Conservation (phyloP, 257 asterid species). For the Solanum stenotomum region DNA sequence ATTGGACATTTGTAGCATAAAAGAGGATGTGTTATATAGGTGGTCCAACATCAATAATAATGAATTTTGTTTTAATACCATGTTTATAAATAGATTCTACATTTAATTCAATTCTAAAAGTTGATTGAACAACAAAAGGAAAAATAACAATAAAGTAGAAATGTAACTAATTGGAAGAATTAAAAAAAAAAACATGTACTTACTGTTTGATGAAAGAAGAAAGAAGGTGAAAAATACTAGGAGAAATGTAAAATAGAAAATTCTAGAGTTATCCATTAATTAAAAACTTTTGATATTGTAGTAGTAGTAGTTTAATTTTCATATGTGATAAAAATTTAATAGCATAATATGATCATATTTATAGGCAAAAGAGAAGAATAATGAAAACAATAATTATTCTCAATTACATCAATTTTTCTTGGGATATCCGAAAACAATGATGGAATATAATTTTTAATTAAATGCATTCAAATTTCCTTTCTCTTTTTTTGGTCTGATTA, state of each 20-base stretch:
- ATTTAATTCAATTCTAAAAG: not conserved
- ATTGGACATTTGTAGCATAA: not conserved
- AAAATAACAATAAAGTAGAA: not conserved
- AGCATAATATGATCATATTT: not conserved
- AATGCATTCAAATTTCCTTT: not conserved
- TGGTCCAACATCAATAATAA: not conserved
- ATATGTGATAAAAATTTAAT: not conserved
- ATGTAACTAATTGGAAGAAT: not conserved
- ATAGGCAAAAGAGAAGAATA: not conserved
- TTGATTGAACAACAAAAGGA: not conserved
- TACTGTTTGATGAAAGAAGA: not conserved
- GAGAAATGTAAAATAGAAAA: not conserved
- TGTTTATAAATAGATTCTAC: not conserved
- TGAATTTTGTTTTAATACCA: not conserved
- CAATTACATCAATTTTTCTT: not conserved
- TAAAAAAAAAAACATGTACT: not conserved
- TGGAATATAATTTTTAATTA: not conserved
- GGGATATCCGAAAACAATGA: not conserved
- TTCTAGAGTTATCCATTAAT: not conserved
- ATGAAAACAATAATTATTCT: not conserved
- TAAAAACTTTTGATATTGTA: not conserved
- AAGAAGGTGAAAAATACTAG: not conserved
- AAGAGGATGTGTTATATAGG: no score
- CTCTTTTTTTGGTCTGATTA: not conserved
- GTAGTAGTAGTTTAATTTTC: not conserved